phyloP scores from a whole-genome alignment of 805 yeast genomes.

The Candida ficus region DNA sequence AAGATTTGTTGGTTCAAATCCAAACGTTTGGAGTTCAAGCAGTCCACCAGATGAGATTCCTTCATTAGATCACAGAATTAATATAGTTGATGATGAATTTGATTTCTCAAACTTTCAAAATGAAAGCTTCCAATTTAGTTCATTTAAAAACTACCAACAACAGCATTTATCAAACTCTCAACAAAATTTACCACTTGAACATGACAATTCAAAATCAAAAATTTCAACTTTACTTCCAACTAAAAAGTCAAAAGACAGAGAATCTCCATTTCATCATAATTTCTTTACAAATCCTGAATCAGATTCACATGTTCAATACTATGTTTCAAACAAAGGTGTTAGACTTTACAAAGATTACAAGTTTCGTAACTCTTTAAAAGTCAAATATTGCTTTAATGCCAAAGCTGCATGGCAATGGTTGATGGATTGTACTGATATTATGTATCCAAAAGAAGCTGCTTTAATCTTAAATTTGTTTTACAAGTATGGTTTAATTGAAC shows the following conservation, averaged over 20 bases:
- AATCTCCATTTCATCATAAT: constrained; percentile 67
- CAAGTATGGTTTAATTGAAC: constrained; percentile 41
- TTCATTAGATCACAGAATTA: constrained; percentile 28
- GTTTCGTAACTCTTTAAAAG: constrained; percentile 25
- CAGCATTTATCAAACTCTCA: not conserved
- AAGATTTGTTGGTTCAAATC: constrained; percentile 56
- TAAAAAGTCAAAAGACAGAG: constrained; percentile 21
- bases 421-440: constrained; percentile 79
- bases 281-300: constrained; percentile 88
- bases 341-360: constrained; percentile 45
- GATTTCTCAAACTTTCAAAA: constrained; percentile 27
- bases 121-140: constrained; percentile 5
- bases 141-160: constrained; percentile 6
- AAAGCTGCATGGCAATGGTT: constrained; percentile 83
- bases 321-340: constrained; percentile 59
- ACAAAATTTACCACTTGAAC: not conserved
- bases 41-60: constrained; percentile 47
- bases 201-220: not conserved
- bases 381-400: constrained; percentile 59
- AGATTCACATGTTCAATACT: constrained; percentile 76
- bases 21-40: constrained; percentile 65
- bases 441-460: constrained; percentile 46
- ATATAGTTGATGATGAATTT: constrained; percentile 30
- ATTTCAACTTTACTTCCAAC: too few species aligned
- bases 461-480: constrained; percentile 48